Evolutionary conservation across 257 asterid genomes (phyloP), one percentile per base, ranked within the genome.

Genomic region (Nicotiana benthamiana): DNA sequence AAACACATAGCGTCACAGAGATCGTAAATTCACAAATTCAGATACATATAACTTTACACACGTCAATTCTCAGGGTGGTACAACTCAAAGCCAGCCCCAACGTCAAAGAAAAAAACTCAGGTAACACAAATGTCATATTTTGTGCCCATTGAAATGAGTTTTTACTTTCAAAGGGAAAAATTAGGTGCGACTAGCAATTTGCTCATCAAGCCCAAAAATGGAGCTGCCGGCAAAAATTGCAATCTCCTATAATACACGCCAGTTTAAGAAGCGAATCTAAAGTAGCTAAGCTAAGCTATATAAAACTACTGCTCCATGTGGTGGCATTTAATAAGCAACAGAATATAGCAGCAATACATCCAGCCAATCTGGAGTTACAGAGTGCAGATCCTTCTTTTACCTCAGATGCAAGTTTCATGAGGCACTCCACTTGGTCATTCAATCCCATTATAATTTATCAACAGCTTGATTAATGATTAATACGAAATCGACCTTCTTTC

Each of bases 401-500:
- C 60, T 72, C 40, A 72, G 24, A 70, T 7, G 60, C 77, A 43
- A 70, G 22, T 13, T 20, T 70, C 26, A 70, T 9, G 34, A 46
- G 43, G 43, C 22, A 70, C 59, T 74, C 27, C 28, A 54, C 79
- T 48, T 48, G 59, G 22, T 48, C 43, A 74, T 20, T 26, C 9
- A 18, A 74, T 48, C 26, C 60, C 61, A 74, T 74, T 26, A 24
- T 48, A 74, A 3, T 24, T 74, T 24, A 74, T 48, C 78, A 15
- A 46, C 60, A 46, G 40, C 40, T 72, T 32, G 40, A 24, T 74
- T 74, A 74, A 26, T 74, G 79, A 48, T 74, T 32, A 74, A 75
- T 88, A 54, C 90, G 90, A 86, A 94, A 94, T 75, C 97, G 91
- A 63, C 99, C 98, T 87, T 92, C 97, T 87, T 91, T 94, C 86